Conservation (phyloP, 1,139 yeast genomes). For the Suhomyces bribrorum region DNA sequence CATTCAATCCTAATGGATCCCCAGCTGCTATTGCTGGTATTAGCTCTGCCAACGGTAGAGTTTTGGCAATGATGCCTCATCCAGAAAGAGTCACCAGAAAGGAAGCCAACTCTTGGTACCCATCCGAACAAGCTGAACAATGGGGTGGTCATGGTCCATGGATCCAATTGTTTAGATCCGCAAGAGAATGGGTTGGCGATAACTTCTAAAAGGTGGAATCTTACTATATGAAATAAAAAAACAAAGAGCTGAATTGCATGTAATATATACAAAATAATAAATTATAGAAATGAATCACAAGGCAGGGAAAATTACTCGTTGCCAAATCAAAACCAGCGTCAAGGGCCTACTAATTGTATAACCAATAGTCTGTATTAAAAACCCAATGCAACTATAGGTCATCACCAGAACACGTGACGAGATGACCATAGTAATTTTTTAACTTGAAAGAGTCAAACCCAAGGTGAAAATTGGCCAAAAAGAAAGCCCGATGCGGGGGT, state of each 20-base stretch:
- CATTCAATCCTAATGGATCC: constrained; percentile 96
- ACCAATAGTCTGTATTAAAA: too few species aligned
- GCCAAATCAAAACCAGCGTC: too few species aligned
- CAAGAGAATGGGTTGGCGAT: constrained; percentile 88
- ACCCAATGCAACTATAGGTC: too few species aligned
- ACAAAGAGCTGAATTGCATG: not conserved
- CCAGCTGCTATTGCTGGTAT: constrained; percentile 93
- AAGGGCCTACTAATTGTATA: too few species aligned
- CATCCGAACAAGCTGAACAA: constrained; percentile 52
- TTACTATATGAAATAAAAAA: not conserved
- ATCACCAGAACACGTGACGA: not conserved
- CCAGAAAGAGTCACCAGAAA: constrained; percentile 93
- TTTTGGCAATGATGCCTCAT: constrained; percentile 98
- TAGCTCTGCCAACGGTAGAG: constrained; percentile 87
- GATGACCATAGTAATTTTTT: not conserved
- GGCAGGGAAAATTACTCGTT: too few species aligned
- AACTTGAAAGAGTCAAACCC: not conserved
- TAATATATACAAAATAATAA: constrained; percentile 3
- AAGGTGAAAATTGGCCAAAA: not conserved
- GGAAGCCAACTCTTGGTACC: constrained; percentile 91
- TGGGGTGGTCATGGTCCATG: constrained; percentile 90
- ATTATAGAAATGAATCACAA: too few species aligned
- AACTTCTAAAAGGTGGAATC: constrained; percentile 16
- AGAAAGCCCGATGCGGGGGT: constrained; percentile 49
- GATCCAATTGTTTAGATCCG: constrained; percentile 90